Base-by-base conservation (phyloP, 768 basidiomycete species). In the Termitomyces sp. region DNA sequence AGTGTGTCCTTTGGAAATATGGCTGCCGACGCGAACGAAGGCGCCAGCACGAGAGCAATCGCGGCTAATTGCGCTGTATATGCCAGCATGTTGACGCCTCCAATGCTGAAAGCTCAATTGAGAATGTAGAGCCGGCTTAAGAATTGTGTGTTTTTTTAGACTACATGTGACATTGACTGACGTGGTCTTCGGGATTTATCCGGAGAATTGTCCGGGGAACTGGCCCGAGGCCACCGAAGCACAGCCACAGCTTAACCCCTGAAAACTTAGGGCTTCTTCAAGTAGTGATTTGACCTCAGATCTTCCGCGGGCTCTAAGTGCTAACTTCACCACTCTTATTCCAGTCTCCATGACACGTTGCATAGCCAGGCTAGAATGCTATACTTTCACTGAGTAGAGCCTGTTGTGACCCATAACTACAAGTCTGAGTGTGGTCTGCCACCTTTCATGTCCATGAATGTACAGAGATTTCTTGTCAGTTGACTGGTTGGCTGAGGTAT, bases 11-110 rank as follows among this genome's bases (percentile, higher is more conserved):
- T 62, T 23, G 72, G 64, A 69, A 78, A 77, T 57, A 77, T 65
- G 26, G 68, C 84, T 28, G 82, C 84, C 41, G 76, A 77, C 62
- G 75, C 80, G 60, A 83, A 56, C 45, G 79, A 73, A 67, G 80
- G 76, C 54, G 70, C 68, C 57, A 80, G 59, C 9, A 71, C 69
- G 26, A 78, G 67, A 12, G 64, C 64, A 50, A 67, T 60, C 19
- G 73, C 70, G 26, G 78, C 63, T 8, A 80, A 54, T 48, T 70
- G 60, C n/a, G 54, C 53, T 43, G 53, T 67, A 50, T 68, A 63
- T 15, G 70, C 66, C 64, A 77, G 64, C 69, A 76, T 75, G 40
- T 30, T 31, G 9, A 40, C 30, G 37, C 40, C 21, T 41, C 23
- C 41, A 35, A 44, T 14, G n/a, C 15, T 21, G 17, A 43, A 28